Conservation (phyloP, 2,329 filamentous ascomycete species). For the Fusarium bactridioides region DNA sequence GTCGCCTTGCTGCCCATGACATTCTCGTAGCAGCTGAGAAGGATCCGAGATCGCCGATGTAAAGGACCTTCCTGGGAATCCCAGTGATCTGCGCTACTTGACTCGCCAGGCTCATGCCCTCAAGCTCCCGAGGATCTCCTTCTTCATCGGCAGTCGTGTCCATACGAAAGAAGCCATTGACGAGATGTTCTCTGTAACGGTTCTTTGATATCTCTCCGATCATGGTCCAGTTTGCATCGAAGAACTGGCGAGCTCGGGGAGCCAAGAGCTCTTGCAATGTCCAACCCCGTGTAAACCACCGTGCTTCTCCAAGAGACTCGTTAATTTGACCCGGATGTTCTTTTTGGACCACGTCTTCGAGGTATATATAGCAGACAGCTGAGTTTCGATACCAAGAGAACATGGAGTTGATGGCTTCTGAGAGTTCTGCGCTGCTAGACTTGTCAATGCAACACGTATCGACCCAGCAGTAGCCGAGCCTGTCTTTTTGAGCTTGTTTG, state of each 20-base stretch:
- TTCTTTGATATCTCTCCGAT: slow-evolving; percentile 38
- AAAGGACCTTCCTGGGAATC: slow-evolving; percentile 27
- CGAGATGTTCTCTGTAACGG: neutral
- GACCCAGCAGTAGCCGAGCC: slow-evolving; percentile 39
- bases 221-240: slow-evolving; percentile 35
- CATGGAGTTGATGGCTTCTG: slow-evolving; percentile 43
- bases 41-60: slow-evolving; percentile 1
- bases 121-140: neutral
- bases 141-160: neutral
- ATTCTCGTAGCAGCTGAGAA: slow-evolving; percentile 32
- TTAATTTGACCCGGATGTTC: neutral
- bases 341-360: slow-evolving; percentile 25
- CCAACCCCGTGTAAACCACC: slow-evolving; percentile 38
- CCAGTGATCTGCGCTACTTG: slow-evolving; percentile 34
- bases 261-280: slow-evolving; percentile 44
- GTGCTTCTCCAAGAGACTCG: slow-evolving; percentile 1
- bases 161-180: neutral
- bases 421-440: slow-evolving; percentile 39
- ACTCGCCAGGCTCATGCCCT: neutral
- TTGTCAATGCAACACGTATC: slow-evolving; percentile 44
- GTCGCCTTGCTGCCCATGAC: slow-evolving; percentile 40
- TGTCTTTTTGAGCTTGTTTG: slow-evolving; percentile 13
- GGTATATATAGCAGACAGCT: slow-evolving; percentile 37
- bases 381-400: slow-evolving; percentile 40
- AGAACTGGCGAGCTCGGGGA: slow-evolving; percentile 39